These are phyloP conservation scores for Meyerozyma guilliermondii DNA, from an alignment of 1,139 yeast species.

Conservation along the genomic window DNA sequence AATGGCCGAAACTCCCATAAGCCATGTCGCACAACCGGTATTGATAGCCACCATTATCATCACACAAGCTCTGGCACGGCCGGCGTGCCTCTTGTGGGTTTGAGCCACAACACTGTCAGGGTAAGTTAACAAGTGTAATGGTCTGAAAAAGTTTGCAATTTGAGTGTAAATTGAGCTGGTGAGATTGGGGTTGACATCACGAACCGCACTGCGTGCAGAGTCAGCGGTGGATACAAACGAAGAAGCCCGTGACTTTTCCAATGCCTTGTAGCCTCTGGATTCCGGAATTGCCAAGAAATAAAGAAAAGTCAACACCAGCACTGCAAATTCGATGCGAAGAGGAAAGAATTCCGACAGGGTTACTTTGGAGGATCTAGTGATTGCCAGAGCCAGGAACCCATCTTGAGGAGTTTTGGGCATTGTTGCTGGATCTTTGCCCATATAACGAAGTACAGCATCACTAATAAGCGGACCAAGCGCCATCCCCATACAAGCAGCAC, in stretches of 20 bases:
- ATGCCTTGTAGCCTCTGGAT: slow-evolving; percentile 2
- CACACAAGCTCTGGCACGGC: neutral
- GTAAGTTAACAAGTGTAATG: slow-evolving; percentile 2
- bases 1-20: neutral
- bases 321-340: neutral
- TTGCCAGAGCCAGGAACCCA: neutral
- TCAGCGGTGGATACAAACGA: neutral
- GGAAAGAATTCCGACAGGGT: neutral
- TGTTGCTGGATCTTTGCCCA: neutral
- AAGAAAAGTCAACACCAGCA: neutral
- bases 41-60: neutral
- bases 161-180: neutral
- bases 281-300: slow-evolving; percentile 1
- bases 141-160: neutral
- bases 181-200: neutral
- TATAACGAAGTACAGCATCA: neutral
- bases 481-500: neutral
- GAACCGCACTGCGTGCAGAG: neutral
- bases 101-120: neutral
- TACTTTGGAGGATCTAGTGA: neutral
- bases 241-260: slow-evolving; percentile 1
- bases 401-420: neutral
- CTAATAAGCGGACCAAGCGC: neutral
- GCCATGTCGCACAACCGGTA: neutral
- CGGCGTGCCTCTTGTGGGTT: neutral